phyloP scores from a whole-genome alignment of 345 rosid genomes.

The Excoecaria cochinchinensis region DNA sequence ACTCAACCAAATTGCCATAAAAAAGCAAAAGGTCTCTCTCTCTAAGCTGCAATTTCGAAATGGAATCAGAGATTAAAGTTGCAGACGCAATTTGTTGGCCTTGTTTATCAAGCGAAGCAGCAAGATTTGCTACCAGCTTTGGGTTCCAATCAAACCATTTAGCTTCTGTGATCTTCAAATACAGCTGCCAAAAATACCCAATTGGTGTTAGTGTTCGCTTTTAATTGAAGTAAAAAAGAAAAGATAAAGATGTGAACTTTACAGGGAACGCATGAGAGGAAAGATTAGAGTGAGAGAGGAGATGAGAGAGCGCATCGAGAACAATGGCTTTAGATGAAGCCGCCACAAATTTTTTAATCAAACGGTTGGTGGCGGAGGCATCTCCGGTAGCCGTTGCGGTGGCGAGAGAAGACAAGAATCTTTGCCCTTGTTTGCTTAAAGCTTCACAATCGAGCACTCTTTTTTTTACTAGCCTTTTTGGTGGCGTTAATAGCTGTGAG shows the following conservation, averaged over 20 bases:
- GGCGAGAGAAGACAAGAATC: slow-evolving; percentile 51
- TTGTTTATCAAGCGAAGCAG: slow-evolving; percentile 57
- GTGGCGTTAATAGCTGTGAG: not conserved
- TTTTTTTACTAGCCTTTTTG: not conserved
- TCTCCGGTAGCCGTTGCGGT: slow-evolving; percentile 43
- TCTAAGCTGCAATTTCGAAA: slow-evolving; percentile 38
- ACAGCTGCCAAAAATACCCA: slow-evolving; percentile 39
- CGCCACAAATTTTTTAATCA: slow-evolving; percentile 74
- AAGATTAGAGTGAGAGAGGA: slow-evolving; percentile 52
- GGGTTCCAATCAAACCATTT: slow-evolving; percentile 87
- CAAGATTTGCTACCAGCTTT: slow-evolving; percentile 64
- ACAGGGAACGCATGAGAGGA: slow-evolving; percentile 65
- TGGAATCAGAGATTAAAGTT: slow-evolving; percentile 42
- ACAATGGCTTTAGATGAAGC: slow-evolving; percentile 62
- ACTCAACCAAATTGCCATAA: slow-evolving; percentile 58
- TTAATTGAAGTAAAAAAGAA: not conserved
- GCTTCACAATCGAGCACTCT: slow-evolving; percentile 21
- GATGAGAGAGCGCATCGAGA: slow-evolving; percentile 74
- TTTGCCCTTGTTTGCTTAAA: slow-evolving; percentile 54
- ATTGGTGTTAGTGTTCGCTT: not conserved
- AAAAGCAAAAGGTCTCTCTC: slow-evolving; percentile 61
- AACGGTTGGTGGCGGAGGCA: slow-evolving; percentile 41
- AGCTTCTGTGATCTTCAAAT: slow-evolving; percentile 55
- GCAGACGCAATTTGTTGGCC: slow-evolving; percentile 47
- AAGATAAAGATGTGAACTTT: slow-evolving; percentile 21